Evolutionary conservation across 208 protist genomes (phyloP).

Genomic region (Leishmania lainsoni): DNA sequence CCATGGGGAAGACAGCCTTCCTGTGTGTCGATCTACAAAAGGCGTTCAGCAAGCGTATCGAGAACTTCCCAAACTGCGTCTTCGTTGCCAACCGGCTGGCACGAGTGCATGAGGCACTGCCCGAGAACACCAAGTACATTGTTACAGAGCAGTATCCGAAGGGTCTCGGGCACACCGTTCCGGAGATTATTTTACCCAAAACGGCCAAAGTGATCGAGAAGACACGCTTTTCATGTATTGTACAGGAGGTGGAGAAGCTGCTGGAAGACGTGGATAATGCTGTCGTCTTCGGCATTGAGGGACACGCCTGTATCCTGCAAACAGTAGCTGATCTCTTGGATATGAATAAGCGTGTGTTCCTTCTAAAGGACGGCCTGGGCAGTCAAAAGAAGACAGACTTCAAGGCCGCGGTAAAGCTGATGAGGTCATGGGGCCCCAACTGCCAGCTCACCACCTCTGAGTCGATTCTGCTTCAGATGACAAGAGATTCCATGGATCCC

Average conservation of each 20-base stretch:
- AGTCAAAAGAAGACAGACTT: slow-evolving; percentile 72
- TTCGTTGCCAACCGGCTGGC: slow-evolving; percentile 81
- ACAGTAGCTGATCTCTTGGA: slow-evolving; percentile 75
- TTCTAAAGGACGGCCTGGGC: slow-evolving; percentile 73
- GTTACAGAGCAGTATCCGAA: slow-evolving; percentile 89
- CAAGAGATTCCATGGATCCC: slow-evolving; percentile 59
- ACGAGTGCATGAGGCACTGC: slow-evolving; percentile 46
- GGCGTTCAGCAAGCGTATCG: slow-evolving; percentile 61
- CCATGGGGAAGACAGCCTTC: slow-evolving; percentile 66
- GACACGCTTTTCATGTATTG: slow-evolving; percentile 59
- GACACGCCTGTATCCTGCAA: slow-evolving; percentile 81
- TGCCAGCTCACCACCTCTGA: slow-evolving; percentile 72
- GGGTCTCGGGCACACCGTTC: slow-evolving; percentile 60
- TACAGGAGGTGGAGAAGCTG: slow-evolving; percentile 53
- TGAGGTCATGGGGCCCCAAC: slow-evolving; percentile 62
- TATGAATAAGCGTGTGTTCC: slow-evolving; percentile 66
- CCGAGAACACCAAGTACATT: slow-evolving; percentile 70
- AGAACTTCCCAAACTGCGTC: slow-evolving; percentile 71
- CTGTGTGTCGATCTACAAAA: slow-evolving; percentile 77
- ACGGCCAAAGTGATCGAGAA: slow-evolving; percentile 49
- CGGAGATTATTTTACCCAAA: slow-evolving; percentile 59
- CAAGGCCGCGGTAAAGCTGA: slow-evolving; percentile 57
- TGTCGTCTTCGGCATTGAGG: slow-evolving; percentile 85
- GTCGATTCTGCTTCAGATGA: slow-evolving; percentile 73
- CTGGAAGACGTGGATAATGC: slow-evolving; percentile 60